phyloP scores from a whole-genome alignment of 2,329 filamentous ascomycete genomes.

The Sphaerulina populicola region DNA sequence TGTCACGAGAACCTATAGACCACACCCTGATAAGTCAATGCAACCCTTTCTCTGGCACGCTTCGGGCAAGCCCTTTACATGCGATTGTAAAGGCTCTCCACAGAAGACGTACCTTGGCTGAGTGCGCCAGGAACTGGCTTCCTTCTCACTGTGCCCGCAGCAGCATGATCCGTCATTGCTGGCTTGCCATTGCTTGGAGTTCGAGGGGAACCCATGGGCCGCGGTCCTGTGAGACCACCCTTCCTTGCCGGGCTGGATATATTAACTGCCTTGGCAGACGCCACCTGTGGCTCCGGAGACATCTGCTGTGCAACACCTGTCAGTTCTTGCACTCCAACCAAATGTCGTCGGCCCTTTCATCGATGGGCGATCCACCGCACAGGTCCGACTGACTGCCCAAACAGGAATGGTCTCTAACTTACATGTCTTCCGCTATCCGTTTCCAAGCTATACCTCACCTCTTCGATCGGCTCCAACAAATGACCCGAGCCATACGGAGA shows the following conservation, averaged over 20 bases:
- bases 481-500: conserved; percentile 34
- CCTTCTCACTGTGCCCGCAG: conserved; percentile 21
- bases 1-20: conserved; percentile 17
- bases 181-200: conserved; percentile 17
- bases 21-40: background rate
- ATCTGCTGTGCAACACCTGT: conserved; percentile 12
- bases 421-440: conserved; percentile 35
- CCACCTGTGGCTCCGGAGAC: conserved; percentile 26
- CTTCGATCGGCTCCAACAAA: conserved; percentile 44
- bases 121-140: conserved; percentile 25
- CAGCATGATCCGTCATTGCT: conserved; percentile 4
- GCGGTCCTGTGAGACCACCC: conserved; percentile 38
- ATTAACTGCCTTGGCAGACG: conserved; percentile 23
- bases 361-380: background rate
- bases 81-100: conserved; percentile 7
- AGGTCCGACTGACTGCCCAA: background rate
- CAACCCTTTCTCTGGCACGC: background rate
- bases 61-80: background rate
- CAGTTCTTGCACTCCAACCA: background rate
- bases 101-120: conserved; percentile 17
- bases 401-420: conserved; percentile 11
- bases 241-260: conserved; percentile 36
- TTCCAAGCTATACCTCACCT: conserved; percentile 44
- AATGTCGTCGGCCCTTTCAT: background rate
- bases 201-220: conserved; percentile 37